Conservation (phyloP, 1,284 basidiomycete genomes). For the Cystobasidium slooffiae region DNA sequence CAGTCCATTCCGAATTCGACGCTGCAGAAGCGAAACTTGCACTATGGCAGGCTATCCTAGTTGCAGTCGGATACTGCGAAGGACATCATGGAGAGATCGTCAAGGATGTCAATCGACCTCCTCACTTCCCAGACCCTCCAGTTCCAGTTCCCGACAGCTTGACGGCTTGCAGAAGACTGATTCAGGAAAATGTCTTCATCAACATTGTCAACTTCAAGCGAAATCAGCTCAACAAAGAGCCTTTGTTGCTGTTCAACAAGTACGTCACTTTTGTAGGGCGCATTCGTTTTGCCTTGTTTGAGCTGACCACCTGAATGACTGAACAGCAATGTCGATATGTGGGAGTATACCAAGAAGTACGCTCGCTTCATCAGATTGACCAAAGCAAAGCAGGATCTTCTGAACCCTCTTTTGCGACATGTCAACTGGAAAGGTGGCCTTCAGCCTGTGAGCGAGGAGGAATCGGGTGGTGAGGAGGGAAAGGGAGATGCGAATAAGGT, state of each 20-base stretch:
- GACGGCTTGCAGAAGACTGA: conserved; percentile 7
- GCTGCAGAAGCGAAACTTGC: conserved; percentile 6
- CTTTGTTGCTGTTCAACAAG: conserved; percentile 12
- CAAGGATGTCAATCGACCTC: neutral
- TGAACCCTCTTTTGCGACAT: conserved; percentile 11
- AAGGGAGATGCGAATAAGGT: too few species aligned
- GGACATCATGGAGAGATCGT: neutral
- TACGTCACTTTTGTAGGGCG: neutral
- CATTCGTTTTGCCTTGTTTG: neutral
- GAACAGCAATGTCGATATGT: conserved; percentile 1
- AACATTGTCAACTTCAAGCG: conserved; percentile 23
- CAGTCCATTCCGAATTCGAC: neutral
- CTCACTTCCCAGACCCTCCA: conserved; percentile 17
- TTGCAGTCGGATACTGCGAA: conserved; percentile 1
- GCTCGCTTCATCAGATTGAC: conserved; percentile 5
- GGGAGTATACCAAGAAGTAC: conserved; percentile 18
- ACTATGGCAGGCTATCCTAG: conserved; percentile 23
- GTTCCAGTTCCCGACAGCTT: neutral
- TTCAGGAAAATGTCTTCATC: conserved; percentile 7
- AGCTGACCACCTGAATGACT: neutral
- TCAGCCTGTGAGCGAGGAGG: neutral
- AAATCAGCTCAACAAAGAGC: conserved; percentile 8
- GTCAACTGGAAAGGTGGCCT: neutral
- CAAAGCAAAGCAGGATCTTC: conserved; percentile 14
- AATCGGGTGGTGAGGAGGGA: too few species aligned